Base-by-base conservation (phyloP, 257 asterid species). In the Capsicum pubescens region DNA sequence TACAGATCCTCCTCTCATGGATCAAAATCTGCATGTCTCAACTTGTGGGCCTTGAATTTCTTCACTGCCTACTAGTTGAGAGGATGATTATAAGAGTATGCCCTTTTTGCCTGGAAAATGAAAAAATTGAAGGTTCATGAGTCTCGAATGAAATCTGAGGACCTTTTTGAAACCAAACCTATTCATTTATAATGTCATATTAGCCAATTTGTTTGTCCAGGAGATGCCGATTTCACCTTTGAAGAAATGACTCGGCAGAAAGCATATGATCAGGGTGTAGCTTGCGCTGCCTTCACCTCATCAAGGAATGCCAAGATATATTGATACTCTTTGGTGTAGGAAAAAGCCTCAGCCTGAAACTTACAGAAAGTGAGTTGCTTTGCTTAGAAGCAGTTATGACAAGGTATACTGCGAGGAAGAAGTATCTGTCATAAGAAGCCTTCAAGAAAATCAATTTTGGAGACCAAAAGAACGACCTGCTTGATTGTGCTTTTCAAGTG, bases 401-500 rank as follows among this genome's bases (percentile, higher is more conserved):
- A 14, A 48, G 35, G 16, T 81, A 67, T 21, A 56, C 10, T 12
- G 76, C 12, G 3, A 46, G 70, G 17, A 39, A 39, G 44, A 39
- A 39, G 44, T 39, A 39, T 39, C 44, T 39, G 44, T 39, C 44
- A 39, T 39, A 39, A 39, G 44, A 39, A 39, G 44, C 0, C 44
- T 39, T 39, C 44, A 39, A 39, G 44, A 39, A 39, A 11, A 82
- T 63, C 39, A n/a, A 21, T 69, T 19, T 21, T 1, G 71, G 70
- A 52, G 55, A 60, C 50, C 58, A 54, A 64, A 82, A 68, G 35
- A 36, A 54, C 52, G 50, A 85, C 92, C 91, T 91, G 99, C 87
- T 93, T 93, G 5, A 93, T 88, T 56, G 93, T 87, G 91, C 86
- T 92, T 90, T 94, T 96, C 74, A 94, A 80, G 88, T 93, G 99